Evolutionary conservation across 768 basidiomycete genomes (phyloP).

Genomic region (Lactarius vividus): DNA sequence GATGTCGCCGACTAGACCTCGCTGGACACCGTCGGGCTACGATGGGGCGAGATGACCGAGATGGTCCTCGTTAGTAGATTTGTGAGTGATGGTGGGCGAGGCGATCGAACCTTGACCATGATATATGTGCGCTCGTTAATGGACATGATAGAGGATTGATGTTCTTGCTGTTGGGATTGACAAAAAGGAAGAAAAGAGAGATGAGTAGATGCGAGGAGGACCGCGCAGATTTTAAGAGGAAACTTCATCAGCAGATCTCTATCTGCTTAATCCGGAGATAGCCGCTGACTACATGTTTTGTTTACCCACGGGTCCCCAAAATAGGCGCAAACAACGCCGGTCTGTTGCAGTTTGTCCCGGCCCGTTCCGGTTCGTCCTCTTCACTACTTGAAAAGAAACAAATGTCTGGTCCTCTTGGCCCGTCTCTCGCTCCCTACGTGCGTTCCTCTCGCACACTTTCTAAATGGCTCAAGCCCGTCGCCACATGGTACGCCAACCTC

Average conservation of each 20-base stretch:
- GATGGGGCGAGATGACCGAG: constrained; percentile 25
- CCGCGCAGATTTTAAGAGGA: constrained; percentile 33
- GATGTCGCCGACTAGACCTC: constrained; percentile 93
- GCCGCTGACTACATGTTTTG: constrained; percentile 6
- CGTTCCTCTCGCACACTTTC: constrained; percentile 65
- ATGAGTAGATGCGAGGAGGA: constrained; percentile 27
- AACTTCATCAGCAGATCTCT: constrained; percentile 23
- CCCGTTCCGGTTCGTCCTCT: constrained; percentile 6
- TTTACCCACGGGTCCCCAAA: constrained; percentile 23
- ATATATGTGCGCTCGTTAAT: constrained; percentile 91
- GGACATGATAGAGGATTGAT: constrained; percentile 50
- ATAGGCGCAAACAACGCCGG: constrained; percentile 41
- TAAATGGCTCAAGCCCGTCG: constrained; percentile 70
- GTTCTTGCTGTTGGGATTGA: constrained; percentile 24
- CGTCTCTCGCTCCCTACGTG: constrained; percentile 75
- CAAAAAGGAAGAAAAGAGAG: constrained; percentile 34
- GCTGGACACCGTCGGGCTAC: constrained; percentile 98
- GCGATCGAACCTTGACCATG: constrained; percentile 89
- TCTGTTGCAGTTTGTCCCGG: constrained; percentile 32
- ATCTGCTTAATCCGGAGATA: constrained; percentile 25
- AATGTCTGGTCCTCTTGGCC: constrained; percentile 59
- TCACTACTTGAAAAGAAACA: not conserved
- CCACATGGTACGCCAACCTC: constrained; percentile 77
- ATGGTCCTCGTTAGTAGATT: constrained; percentile 13
- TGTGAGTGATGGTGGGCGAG: not conserved